These are phyloP conservation scores for Meyerozyma carpophila DNA, from an alignment of 1,139 yeast genomes.

Conservation along the genomic window DNA sequence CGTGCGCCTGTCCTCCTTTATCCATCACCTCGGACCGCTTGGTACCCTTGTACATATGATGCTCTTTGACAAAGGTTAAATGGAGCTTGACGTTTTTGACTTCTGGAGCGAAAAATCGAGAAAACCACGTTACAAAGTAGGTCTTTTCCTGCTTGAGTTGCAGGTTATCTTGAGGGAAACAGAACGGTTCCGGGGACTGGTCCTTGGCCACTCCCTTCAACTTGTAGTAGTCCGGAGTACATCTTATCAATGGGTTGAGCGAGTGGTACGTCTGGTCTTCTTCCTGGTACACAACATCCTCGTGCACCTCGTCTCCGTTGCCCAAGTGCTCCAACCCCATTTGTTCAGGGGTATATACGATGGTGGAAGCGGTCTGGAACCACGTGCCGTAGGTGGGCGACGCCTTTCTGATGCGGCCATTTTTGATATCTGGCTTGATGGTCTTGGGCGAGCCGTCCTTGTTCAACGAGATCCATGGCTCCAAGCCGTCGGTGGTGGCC, in stretches of 20 bases:
- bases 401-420: slow-evolving; percentile 61
- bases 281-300: slow-evolving; percentile 48
- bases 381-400: slow-evolving; percentile 73
- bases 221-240: slow-evolving; percentile 73
- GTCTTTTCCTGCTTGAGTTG: slow-evolving; percentile 53
- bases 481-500: slow-evolving; percentile 57
- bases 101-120: slow-evolving; percentile 49
- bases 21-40: slow-evolving; percentile 37
- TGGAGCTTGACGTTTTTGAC: slow-evolving; percentile 62
- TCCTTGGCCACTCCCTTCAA: slow-evolving; percentile 60
- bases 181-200: slow-evolving; percentile 63
- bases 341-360: slow-evolving; percentile 51
- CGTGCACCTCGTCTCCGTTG: slow-evolving; percentile 48
- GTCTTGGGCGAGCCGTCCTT: slow-evolving; percentile 81
- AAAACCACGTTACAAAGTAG: slow-evolving; percentile 78
- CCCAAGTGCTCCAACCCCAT: slow-evolving; percentile 64
- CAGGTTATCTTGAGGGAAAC: slow-evolving; percentile 66
- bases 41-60: slow-evolving; percentile 49
- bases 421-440: slow-evolving; percentile 64
- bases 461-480: slow-evolving; percentile 78
- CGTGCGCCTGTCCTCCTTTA: slow-evolving; percentile 33
- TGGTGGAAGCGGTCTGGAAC: slow-evolving; percentile 65
- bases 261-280: slow-evolving; percentile 68
- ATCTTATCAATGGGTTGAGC: slow-evolving; percentile 74
- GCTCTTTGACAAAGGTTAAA: slow-evolving; percentile 58